Evolutionary conservation across 441 rosid species (phyloP).

Genomic region (Croton laevigatus): DNA sequence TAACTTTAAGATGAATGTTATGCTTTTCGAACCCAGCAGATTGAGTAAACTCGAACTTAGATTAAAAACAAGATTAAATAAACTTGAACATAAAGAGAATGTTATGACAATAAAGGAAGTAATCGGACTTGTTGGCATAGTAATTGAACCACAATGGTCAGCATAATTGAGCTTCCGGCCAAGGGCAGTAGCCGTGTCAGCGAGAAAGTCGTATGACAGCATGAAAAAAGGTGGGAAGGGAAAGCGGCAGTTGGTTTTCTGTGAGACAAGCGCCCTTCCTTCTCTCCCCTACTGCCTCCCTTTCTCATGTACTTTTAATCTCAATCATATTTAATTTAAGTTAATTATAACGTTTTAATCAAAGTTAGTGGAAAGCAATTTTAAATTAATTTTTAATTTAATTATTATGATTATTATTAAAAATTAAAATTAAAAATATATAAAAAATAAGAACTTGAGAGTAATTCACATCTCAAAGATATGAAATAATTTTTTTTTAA

Average conservation of each 20-base stretch:
- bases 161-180: conserved; percentile 70
- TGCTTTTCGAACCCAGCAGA: conserved; percentile 45
- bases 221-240: conserved; percentile 27
- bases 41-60: conserved; percentile 51
- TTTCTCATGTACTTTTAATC: too few species aligned
- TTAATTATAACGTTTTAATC: too few species aligned
- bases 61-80: conserved; percentile 60
- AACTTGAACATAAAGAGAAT: conserved; percentile 64
- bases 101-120: conserved; percentile 79
- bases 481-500: too few species aligned
- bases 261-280: too few species aligned
- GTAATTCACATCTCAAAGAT: too few species aligned
- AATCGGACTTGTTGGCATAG: conserved; percentile 78
- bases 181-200: conserved; percentile 62
- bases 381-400: too few species aligned
- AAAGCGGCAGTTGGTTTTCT: neutral
- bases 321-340: too few species aligned
- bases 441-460: too few species aligned
- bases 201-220: conserved; percentile 63
- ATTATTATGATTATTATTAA: too few species aligned
- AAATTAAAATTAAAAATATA: too few species aligned
- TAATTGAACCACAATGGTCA: conserved; percentile 83
- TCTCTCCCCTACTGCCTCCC: too few species aligned
- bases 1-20: conserved; percentile 95
- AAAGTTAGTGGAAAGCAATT: too few species aligned